These are phyloP conservation scores for Teunomyces funiuensis DNA, from an alignment of 805 yeast species.

Conservation along the genomic window DNA sequence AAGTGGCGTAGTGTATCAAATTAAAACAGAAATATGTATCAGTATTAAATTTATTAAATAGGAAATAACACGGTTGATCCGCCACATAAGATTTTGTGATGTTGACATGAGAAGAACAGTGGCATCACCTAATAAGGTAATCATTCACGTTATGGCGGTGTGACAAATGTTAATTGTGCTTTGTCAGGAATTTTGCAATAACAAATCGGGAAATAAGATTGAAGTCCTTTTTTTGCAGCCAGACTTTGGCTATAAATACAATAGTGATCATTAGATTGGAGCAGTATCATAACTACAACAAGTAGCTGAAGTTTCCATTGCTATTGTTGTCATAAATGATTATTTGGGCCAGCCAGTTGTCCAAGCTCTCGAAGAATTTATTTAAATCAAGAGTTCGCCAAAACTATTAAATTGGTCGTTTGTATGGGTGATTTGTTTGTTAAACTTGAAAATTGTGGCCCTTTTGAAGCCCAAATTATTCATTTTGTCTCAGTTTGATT, in stretches of 20 bases:
- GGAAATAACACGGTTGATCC: too few species aligned
- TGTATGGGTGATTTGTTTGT: conserved; percentile 28
- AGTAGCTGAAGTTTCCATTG: conserved; percentile 30
- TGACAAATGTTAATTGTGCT: too few species aligned
- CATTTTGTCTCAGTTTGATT: conserved; percentile 64
- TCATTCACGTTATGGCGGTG: too few species aligned
- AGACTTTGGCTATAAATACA: too few species aligned
- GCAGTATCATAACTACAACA: neutral
- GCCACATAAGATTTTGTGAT: too few species aligned
- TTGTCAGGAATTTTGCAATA: too few species aligned
- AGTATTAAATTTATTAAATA: neutral
- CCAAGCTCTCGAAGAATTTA: conserved; percentile 43
- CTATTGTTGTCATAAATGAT: conserved; percentile 56
- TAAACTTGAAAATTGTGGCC: conserved; percentile 39
- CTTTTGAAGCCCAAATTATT: conserved; percentile 48
- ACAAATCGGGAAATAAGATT: neutral
- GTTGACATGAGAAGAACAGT: too few species aligned
- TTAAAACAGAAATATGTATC: neutral
- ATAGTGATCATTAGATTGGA: too few species aligned
- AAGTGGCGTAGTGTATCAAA: neutral
- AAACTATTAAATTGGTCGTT: conserved; percentile 44
- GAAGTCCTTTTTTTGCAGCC: neutral
- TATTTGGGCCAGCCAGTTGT: conserved; percentile 48
- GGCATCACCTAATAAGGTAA: too few species aligned
- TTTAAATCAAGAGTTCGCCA: conserved; percentile 47